Conservation (phyloP, 768 basidiomycete species). For the Hericium coralloides region DNA sequence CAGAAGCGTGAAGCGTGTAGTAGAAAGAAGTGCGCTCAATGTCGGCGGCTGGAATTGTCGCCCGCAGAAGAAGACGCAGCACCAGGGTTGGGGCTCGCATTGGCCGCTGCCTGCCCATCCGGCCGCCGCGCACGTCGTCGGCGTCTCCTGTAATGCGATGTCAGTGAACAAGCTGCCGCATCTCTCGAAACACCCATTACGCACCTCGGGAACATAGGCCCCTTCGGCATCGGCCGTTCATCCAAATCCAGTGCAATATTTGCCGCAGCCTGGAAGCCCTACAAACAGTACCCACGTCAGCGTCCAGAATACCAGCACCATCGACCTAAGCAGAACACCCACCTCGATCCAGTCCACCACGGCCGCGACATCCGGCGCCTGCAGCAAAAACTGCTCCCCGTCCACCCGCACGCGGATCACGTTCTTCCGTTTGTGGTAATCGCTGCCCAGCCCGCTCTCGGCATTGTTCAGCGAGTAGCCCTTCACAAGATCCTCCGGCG, state of each 20-base stretch:
- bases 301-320: constrained; percentile 1
- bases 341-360: constrained; percentile 98
- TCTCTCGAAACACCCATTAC: constrained; percentile 17
- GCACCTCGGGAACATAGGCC: constrained; percentile 76
- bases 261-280: constrained; percentile 86
- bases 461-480: constrained; percentile 81
- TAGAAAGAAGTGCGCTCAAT: neutral
- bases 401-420: constrained; percentile 88
- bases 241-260: constrained; percentile 92
- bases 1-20: neutral
- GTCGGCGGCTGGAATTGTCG: neutral
- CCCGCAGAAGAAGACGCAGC: neutral
- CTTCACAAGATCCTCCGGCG: constrained; percentile 46
- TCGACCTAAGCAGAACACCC: constrained; percentile 9
- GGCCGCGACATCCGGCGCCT: constrained; percentile 71
- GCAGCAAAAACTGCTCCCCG: constrained; percentile 94
- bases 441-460: constrained; percentile 91
- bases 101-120: neutral
- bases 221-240: constrained; percentile 84
- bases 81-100: neutral
- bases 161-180: neutral
- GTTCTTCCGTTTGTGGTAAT: constrained; percentile 89
- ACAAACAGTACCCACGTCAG: constrained; percentile 2
- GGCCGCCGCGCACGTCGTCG: constrained; percentile 5
- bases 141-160: constrained; percentile 4